Conservation (phyloP, 306 rosid genomes). For the Gynostemma pentaphyllum region DNA sequence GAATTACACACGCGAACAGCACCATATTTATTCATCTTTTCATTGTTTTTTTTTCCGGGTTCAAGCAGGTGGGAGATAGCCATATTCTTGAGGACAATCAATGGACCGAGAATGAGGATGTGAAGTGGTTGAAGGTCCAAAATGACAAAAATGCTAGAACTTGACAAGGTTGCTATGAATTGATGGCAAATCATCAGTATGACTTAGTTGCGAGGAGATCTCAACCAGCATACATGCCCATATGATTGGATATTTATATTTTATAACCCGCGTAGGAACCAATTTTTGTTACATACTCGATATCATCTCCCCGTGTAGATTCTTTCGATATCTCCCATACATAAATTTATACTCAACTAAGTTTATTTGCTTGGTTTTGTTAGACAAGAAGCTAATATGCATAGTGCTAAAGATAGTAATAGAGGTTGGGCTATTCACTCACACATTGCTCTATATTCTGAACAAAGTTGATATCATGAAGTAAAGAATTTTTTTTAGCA, state of each 20-base stretch:
- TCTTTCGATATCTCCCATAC: not conserved
- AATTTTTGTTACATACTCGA: not conserved
- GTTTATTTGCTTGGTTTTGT: not conserved
- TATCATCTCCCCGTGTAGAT: not conserved
- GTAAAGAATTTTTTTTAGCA: slow-evolving; percentile 48
- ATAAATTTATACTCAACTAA: not conserved
- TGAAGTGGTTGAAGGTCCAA: slow-evolving; percentile 22
- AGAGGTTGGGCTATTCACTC: not conserved
- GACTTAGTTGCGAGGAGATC: not conserved
- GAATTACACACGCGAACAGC: slow-evolving; percentile 5
- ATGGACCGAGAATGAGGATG: slow-evolving; percentile 32
- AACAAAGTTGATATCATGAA: slow-evolving; percentile 19
- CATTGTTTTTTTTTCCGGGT: slow-evolving; percentile 26
- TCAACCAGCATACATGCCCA: not conserved
- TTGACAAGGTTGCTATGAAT: too few relatives aligned
- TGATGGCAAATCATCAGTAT: not conserved
- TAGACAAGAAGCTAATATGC: not conserved
- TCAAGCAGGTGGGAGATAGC: slow-evolving; percentile 52
- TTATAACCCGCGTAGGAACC: too few relatives aligned
- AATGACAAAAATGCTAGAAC: not conserved
- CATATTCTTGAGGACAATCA: slow-evolving; percentile 33
- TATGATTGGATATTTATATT: not conserved
- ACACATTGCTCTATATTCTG: not conserved
- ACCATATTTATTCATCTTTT: not conserved
- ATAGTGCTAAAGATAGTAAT: not conserved